Evolutionary conservation across 805 yeast species (phyloP), one percentile per base, ranked within the genome.

Genomic region (Candida mattraensis): DNA sequence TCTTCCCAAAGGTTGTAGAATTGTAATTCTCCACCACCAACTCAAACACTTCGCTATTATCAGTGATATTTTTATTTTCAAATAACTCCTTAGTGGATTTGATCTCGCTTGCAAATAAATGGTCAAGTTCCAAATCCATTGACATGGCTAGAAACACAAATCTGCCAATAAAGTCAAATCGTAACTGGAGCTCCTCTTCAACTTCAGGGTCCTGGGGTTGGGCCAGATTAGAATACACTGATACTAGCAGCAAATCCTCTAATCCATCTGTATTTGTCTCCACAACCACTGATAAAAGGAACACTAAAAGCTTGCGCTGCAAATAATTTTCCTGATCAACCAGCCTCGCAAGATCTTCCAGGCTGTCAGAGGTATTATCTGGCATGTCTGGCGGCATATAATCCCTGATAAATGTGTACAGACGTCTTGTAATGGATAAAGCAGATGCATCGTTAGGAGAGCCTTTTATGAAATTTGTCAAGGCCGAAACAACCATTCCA

Each of bases 261-360:
- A 40, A 22, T 2, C 10, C 12, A 3, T 13, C 29, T 4, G 48
- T 13, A 3, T 39, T 15, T 9, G 33, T 31, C 12, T 69, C 73
- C 10, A 77, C 59, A 2, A 72, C 53, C 47, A 76, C 72, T 1
- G 89, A 73, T 14, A 83, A 45, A 30, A 84, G 73, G 30, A 80
- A 72, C 24, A 80, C 76, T 34, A 91, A 61, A 26, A 88, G 61
- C 45, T 74, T 75, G 23, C 86, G 69, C 51, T 85, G 91, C 21
- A 83, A 60, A 39, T 69, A 72, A 6, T 70, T 63, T 55, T 84
- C 93, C 45, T 78, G 80, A 22, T 67, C 67, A n/a, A 47, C 48
- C 19, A 71, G 60, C 48, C 55, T 55, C 3, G 64, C 48, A 30
- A 74, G 44, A 23, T 71, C 73, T 5, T 59, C 63, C 0, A 65